Base-by-base conservation (phyloP, 768 basidiomycete genomes). In the Naganishia kalamii region DNA sequence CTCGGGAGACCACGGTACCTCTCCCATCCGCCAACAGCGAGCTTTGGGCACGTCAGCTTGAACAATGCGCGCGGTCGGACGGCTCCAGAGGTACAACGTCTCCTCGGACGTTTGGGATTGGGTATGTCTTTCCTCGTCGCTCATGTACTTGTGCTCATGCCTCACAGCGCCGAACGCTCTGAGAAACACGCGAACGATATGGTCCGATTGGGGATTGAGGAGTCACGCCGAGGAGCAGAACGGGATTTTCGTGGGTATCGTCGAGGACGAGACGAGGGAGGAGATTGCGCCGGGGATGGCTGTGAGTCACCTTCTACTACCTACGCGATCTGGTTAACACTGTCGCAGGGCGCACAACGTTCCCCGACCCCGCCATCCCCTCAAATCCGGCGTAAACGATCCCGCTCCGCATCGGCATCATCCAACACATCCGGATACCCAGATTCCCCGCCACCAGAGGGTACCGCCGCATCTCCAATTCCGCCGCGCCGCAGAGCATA, bases 231-330 rank as follows among this genome's bases (percentile, higher is more conserved):
- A 64, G 12, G 41, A 21, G 10, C 23, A 41, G n/a, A 29, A 40
- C n/a, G 63, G 63, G 37, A 51, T 64, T 21, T 64, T 51, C 27
- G 51, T 47, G 3, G 66, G 66, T 10, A 44, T 54, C 12, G 25
- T 67, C 23, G 66, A 67, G 41, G 47, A 62, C 19, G 61, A 67
- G 30, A 32, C 40, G n/a, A 52, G 37, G 23, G 50, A 49, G 15
- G 66, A 67, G 30, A 40, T 67, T 4, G 60, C 66, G 11, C 61
- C 61, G 1, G 59, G 59, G 6, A 67, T 67, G 66, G 66, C 66
- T n/a, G 66, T 67, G n/a, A 57, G 66, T 52, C n/a, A 23, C 30
- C n/a, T 43, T 23, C 19, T 11, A 6, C 12, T 46, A 25, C 23
- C 21, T 23, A n/a, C 21, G 15, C 17, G 19, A 43, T 48, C 23